Evolutionary conservation across 805 yeast genomes (phyloP), one percentile per base, ranked within the genome.

Genomic region (Starmerella potacharoeniae): DNA sequence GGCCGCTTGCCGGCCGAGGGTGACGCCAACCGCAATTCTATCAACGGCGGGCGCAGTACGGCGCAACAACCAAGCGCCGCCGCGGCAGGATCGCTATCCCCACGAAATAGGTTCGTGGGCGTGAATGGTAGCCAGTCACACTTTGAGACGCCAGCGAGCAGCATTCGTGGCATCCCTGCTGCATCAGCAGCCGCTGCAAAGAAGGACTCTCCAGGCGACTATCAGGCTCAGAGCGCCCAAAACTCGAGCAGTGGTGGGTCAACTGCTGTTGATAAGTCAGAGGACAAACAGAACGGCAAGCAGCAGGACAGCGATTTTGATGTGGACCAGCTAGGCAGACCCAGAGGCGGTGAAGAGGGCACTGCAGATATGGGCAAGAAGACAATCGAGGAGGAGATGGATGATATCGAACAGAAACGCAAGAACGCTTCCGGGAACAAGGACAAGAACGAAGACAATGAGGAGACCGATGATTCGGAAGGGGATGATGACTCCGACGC

Each of bases 41-140:
- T 10, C 17, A 28, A 28, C 10, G 40, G 42, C 42, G n/a, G n/a
- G 16, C 44, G 36, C 5, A 42, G 50, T 40, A 55, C 60, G 13
- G 39, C 52, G 10, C 39, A 52, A 16, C 60, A 53, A 47, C 60
- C 60, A 7, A 52, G 44, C 42, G 30, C 51, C 10, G 51, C 51
- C 13, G 60, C 60, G 1, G 54, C 53, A 11, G 56, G 51, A 31
- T 35, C 57, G n/a, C 42, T 57, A 13, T 51, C 54, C 16, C 59
- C 58, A 13, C 52, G 60, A 17, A 55, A 57, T 51, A 49, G 58
- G 35, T 54, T 52, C 22, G 43, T 54, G 4, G 55, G 53, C 34
- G 49, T 46, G 31, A 46, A 46, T 13, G 40, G 40, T 6, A 33
- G 40, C 30, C 49, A 46, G 40, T 5, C 49, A 2, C 30, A 17